Evolutionary conservation across 106 monocot species (phyloP), one percentile per base, ranked within the genome.

Genomic region (Dioscorea alata): DNA sequence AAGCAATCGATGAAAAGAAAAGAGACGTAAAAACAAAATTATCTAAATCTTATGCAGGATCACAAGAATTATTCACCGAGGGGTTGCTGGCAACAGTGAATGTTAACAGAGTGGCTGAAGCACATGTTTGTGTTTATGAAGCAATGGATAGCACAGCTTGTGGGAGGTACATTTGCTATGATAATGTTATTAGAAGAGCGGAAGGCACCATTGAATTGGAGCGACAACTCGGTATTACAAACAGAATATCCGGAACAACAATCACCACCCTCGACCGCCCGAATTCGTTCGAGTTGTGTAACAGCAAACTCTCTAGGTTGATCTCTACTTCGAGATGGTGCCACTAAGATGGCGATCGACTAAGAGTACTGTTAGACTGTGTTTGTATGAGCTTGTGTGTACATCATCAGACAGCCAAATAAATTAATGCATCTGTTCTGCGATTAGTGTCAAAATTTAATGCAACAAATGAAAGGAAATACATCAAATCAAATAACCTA

Each of bases 151-250:
- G 58, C 61, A 70, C 74, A 6, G 86, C 86, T 51, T 74, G 81
- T 13, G 91, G 91, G 22, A 78, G 95, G 60, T 95, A 95, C 73
- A 66, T 91, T 24, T 95, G 95, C 69, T 91, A 80, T 60, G 95
- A 86, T 12, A 76, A 67, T 19, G 53, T 86, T 25, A 22, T 95
- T 19, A 28, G 34, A 13, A 78, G 75, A 50, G 73, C 32, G 0
- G 83, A 88, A 70, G 91, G 91, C 16, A 67, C 71, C 0, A 65
- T 34, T 0, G 81, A 84, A 59, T 51, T 95, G 70, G 83, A 76
- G 52, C 69, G 76, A 51, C 85, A 80, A 31, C 83, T 91, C 3
- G 81, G 91, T 9, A 51, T 95, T 49, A 67, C 75, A 1, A 67
- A 70, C 65, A 72, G 86, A 53, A 72, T 54, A 19, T 73, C 70